Evolutionary conservation across 139 green algal genomes (phyloP).

Genomic region (Asterochloris erici): DNA sequence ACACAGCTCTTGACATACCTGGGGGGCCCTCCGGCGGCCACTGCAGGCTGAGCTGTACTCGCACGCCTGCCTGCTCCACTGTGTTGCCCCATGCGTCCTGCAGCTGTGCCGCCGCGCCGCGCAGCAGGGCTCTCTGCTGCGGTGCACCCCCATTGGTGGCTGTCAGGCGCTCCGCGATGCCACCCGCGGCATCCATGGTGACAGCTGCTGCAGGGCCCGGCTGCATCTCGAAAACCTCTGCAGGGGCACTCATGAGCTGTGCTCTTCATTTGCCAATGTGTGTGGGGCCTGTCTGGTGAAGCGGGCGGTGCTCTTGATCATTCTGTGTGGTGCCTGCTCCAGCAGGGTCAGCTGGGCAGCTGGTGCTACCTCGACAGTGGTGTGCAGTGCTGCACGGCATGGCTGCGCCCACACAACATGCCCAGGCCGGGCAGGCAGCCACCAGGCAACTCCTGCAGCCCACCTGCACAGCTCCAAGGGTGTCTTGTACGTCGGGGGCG

Average conservation of each 20-base stretch:
- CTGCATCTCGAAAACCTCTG: too few species aligned
- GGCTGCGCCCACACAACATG: neutral
- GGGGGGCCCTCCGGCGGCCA: constrained; percentile 15
- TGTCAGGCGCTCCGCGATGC: constrained; percentile 19
- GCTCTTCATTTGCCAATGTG: neutral
- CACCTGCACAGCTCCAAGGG: too few species aligned
- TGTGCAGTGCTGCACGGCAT: neutral
- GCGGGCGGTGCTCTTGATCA: too few species aligned
- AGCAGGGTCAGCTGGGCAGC: constrained; percentile 1
- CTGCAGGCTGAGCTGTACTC: constrained; percentile 37
- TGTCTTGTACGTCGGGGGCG: too few species aligned
- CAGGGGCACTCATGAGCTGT: neutral
- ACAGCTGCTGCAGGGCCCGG: too few species aligned
- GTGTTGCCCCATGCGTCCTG: constrained; percentile 50
- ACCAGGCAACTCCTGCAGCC: too few species aligned
- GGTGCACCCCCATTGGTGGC: constrained; percentile 35
- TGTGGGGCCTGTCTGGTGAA: neutral
- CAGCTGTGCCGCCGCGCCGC: constrained; percentile 47
- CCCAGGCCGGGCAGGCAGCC: neutral
- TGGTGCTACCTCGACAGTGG: constrained; percentile 14
- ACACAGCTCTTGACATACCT: too few species aligned
- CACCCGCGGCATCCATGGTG: too few species aligned
- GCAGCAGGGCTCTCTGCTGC: constrained; percentile 35
- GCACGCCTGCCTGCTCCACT: constrained; percentile 22
- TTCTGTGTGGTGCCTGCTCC: neutral